Conservation (phyloP, 768 basidiomycete genomes). For the Bullera alba region DNA sequence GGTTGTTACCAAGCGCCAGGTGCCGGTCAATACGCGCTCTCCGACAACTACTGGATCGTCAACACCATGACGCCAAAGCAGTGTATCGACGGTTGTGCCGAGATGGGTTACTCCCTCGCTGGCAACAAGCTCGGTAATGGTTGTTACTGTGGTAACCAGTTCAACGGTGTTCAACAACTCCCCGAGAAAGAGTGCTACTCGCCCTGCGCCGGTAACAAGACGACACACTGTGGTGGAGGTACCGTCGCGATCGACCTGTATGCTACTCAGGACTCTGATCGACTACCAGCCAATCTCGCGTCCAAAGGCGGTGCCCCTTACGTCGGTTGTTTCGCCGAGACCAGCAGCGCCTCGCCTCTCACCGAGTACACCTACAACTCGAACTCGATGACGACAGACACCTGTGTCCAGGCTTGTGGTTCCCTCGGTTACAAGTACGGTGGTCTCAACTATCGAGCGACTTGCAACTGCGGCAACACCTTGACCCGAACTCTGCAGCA, state of each 20-base stretch:
- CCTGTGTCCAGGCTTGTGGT: not conserved
- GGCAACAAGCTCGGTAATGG: conserved; percentile 22
- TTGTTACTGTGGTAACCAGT: conserved; percentile 29
- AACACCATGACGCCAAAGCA: conserved; percentile 11
- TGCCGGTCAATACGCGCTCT: conserved; percentile 8
- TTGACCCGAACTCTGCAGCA: not conserved
- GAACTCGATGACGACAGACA: not conserved
- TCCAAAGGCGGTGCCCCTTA: no score
- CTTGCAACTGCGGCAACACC: not conserved
- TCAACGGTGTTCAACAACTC: conserved; percentile 1
- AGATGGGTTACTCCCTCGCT: conserved; percentile 19
- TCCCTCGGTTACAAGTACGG: not conserved
- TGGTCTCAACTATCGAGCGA: not conserved
- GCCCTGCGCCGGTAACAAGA: conserved; percentile 27
- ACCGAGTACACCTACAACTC: not conserved
- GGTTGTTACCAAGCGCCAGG: conserved; percentile 16
- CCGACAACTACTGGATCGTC: conserved; percentile 12
- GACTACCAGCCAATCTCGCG: no score
- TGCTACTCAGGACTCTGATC: no score
- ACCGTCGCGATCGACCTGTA: no score
- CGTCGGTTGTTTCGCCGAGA: not conserved
- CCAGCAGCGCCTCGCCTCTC: not conserved
- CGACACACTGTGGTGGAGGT: conserved; percentile 9
- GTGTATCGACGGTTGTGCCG: conserved; percentile 29
- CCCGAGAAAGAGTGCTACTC: conserved; percentile 22